Base-by-base conservation (phyloP, 2,329 filamentous ascomycete species). In the Microdochium trichocladiopsis region DNA sequence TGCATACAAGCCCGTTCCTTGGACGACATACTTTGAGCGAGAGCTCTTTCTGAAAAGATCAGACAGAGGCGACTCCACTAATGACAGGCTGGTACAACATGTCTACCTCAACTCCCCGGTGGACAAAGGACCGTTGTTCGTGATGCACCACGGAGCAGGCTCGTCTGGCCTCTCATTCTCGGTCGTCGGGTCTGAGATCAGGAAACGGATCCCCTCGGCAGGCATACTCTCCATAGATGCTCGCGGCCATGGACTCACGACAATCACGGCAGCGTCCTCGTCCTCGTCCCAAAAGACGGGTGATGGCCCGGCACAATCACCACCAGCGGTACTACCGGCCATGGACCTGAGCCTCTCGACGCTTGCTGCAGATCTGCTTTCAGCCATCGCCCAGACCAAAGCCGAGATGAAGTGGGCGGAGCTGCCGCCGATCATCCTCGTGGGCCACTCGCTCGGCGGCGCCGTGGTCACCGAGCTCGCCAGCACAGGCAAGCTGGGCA, bases 81-180 rank as follows among this genome's bases (percentile, higher is more conserved):
- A 76, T 9, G 36, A 12, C 41, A 23, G 4, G 21, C 41, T 45
- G 10, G 22, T 18, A 50, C 87, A 92, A 64, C 94, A 99, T 73
- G 88, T 83, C 53, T 97, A 97, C 68, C 76, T 97, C 45, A 96
- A 84, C 21, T 90, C 91, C 1, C 92, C 93, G 9, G 78, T 79
- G 43, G 84, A 79, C 36, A 79, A 80, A 55, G 89, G 87, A 0
- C 91, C 93, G 0, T 75, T 99, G 4, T 92, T 99, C 68, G 87
- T 97, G 54, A 90, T 88, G 71, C 94, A 99, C 66, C 94, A 99
- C 70, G 94, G 94, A 37, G 94, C 90, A 41, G 94, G 94, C 16
- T 95, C 92, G 3, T 96, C 92, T 0, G 95, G 88, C 6, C 80
- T 97, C 53, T 95, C 91, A 2, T 99, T 97, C 70, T 92, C 92